phyloP scores from a whole-genome alignment of 768 basidiomycete species.

The Clitopilus passeckerianus region DNA sequence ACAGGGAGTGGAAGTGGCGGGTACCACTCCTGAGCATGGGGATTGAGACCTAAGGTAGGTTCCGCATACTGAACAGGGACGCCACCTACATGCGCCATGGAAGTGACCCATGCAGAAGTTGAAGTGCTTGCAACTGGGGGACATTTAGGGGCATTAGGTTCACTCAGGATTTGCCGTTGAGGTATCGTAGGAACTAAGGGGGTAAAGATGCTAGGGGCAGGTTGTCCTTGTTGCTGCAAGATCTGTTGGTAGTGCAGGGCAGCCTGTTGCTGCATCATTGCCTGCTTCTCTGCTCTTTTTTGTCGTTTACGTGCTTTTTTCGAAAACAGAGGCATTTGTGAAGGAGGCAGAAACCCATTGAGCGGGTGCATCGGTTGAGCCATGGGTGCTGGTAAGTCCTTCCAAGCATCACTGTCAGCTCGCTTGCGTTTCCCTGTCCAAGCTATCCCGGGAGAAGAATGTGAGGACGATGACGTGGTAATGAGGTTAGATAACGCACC shows the following conservation, averaged over 20 bases:
- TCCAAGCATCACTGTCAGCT: not conserved
- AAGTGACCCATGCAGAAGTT: conserved; percentile 32
- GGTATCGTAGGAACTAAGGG: not conserved
- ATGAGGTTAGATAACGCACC: not conserved
- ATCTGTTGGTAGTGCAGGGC: too few relatives aligned
- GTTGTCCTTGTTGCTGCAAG: too few relatives aligned
- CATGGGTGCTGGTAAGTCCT: not conserved
- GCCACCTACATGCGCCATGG: conserved; percentile 33
- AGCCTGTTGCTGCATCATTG: conserved; percentile 11
- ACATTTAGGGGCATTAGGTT: conserved; percentile 4
- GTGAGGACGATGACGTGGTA: not conserved
- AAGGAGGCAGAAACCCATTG: conserved; percentile 1
- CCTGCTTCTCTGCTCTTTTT: conserved; percentile 28
- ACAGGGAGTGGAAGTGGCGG: conserved; percentile 3
- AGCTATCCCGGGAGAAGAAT: not conserved
- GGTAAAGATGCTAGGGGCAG: conserved; percentile 4
- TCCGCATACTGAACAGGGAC: conserved; percentile 6
- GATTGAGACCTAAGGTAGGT: conserved; percentile 6
- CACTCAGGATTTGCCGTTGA: too few relatives aligned
- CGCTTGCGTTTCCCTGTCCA: not conserved
- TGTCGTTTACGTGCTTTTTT: conserved; percentile 39
- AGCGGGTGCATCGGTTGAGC: conserved; percentile 6
- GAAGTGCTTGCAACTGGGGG: conserved; percentile 6
- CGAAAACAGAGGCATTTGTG: not conserved
- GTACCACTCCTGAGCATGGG: conserved; percentile 4